These are phyloP conservation scores for Macrocystidia cucumis DNA, from an alignment of 1,284 basidiomycete genomes.

Conservation along the genomic window DNA sequence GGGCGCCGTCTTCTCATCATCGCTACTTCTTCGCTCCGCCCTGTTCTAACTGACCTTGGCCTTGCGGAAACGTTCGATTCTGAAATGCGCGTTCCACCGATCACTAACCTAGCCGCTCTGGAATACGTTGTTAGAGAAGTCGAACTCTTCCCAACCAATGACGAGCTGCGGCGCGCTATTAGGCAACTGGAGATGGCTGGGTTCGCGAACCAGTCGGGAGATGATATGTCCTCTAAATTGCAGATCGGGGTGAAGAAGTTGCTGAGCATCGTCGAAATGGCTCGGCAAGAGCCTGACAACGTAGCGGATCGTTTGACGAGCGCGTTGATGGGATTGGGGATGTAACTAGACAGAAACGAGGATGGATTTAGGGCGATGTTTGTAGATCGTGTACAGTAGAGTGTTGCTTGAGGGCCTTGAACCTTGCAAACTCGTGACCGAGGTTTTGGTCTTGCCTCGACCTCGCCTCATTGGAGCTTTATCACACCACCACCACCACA, in stretches of 20 bases:
- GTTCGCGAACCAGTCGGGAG: slow-evolving; percentile 44
- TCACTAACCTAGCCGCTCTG: slow-evolving; percentile 67
- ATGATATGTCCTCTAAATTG: slow-evolving; percentile 37
- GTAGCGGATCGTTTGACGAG: slow-evolving; percentile 68
- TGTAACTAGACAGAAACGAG: slow-evolving; percentile 28
- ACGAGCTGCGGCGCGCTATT: slow-evolving; percentile 58
- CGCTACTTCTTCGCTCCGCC: slow-evolving; percentile 86
- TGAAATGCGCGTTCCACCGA: slow-evolving; percentile 81
- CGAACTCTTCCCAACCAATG: slow-evolving; percentile 61
- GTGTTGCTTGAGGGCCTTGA: too few relatives aligned
- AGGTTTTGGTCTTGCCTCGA: neutral
- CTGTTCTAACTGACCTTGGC: slow-evolving; percentile 88
- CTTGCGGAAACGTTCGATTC: slow-evolving; percentile 86
- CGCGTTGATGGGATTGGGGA: slow-evolving; percentile 58
- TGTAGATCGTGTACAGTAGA: slow-evolving; percentile 1
- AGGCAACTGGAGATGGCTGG: slow-evolving; percentile 72
- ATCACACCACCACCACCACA: too few relatives aligned
- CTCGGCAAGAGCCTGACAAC: slow-evolving; percentile 84
- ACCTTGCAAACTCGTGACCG: neutral
- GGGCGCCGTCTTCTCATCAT: slow-evolving; percentile 89
- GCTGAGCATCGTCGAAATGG: slow-evolving; percentile 92
- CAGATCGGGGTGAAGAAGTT: slow-evolving; percentile 94
- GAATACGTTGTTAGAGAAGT: slow-evolving; percentile 82
- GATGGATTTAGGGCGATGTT: neutral
- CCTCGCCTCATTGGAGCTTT: neutral